Percentiles rank a stretch among this genome's conserved stretches.
Conservation (phyloP, 495 filamentous ascomycete genomes). For the Penicillium manginii region DNA sequence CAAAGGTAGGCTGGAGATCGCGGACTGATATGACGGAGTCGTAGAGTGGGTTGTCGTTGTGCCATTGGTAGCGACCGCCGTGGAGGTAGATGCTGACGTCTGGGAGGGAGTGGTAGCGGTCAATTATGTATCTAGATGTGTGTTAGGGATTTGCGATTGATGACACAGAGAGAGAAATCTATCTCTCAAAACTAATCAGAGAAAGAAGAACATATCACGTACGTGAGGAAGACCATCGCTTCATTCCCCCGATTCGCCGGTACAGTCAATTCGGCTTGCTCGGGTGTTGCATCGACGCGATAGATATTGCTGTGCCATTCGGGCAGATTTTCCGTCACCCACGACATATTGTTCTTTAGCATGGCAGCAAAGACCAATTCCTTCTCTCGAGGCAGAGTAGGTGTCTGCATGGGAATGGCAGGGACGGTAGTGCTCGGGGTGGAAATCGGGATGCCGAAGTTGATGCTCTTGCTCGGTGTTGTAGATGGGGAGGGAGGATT, state of each 20-base stretch:
- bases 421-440: background rate
- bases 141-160: background rate
- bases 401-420: too few relatives aligned
- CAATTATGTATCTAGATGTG: conserved; percentile 41
- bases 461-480: background rate
- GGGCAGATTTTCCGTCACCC: conserved; percentile 35
- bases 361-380: conserved; percentile 35
- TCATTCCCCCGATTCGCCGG: conserved; percentile 64
- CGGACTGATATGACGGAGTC: conserved; percentile 34
- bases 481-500: background rate
- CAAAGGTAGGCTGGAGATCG: conserved; percentile 27
- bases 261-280: conserved; percentile 40
- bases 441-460: background rate
- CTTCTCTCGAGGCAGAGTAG: conserved; percentile 10
- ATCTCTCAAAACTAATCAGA: too few relatives aligned
- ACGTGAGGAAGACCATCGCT: conserved; percentile 65
- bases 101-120: conserved; percentile 50
- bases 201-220: background rate
- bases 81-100: conserved; percentile 52
- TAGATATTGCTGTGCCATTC: conserved; percentile 52
- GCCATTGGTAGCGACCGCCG: conserved; percentile 47
- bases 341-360: conserved; percentile 30
- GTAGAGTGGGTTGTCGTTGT: conserved; percentile 59
- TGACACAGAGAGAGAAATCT: too few relatives aligned
- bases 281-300: conserved; percentile 47